phyloP scores from a whole-genome alignment of 768 basidiomycete genomes.

The Phaffia tasmanica region DNA sequence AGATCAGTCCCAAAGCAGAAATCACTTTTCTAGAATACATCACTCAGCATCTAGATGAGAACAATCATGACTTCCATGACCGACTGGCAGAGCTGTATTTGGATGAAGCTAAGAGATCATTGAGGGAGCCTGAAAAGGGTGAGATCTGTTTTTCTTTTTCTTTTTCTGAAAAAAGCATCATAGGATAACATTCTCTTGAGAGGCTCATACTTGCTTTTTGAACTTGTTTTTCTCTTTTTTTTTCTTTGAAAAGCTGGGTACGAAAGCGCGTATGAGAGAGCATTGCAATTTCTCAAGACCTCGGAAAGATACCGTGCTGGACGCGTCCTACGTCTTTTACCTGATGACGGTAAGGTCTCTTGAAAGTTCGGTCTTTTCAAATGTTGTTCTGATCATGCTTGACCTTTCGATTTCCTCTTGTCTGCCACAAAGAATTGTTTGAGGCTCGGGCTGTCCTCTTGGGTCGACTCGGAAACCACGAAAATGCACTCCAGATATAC shows the following conservation, averaged over 20 bases:
- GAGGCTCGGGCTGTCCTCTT: conserved; percentile 86
- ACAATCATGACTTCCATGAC: conserved; percentile 63
- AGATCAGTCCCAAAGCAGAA: conserved; percentile 45
- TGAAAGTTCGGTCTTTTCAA: neutral
- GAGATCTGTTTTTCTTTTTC: conserved; percentile 31
- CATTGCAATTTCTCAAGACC: conserved; percentile 63
- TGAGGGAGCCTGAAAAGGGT: conserved; percentile 47
- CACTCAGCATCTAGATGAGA: conserved; percentile 54
- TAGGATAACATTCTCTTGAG: no score
- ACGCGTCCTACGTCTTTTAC: conserved; percentile 68
- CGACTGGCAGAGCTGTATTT: conserved; percentile 81
- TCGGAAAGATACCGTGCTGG: conserved; percentile 64
- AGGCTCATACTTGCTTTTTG: neutral
- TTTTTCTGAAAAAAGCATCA: no score
- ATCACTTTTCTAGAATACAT: conserved; percentile 68
- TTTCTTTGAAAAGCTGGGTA: conserved; percentile 49
- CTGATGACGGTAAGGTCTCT: conserved; percentile 54
- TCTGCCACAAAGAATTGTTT: conserved; percentile 52
- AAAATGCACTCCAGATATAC: conserved; percentile 88
- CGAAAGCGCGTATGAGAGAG: conserved; percentile 55
- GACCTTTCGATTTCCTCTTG: neutral
- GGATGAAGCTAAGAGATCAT: conserved; percentile 44
- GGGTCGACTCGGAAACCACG: conserved; percentile 79
- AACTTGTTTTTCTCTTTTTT: neutral
- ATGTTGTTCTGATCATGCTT: neutral